Evolutionary conservation across 139 green algal species (phyloP), one percentile per base, ranked within the genome.

Genomic region (Chlorella sp.): DNA sequence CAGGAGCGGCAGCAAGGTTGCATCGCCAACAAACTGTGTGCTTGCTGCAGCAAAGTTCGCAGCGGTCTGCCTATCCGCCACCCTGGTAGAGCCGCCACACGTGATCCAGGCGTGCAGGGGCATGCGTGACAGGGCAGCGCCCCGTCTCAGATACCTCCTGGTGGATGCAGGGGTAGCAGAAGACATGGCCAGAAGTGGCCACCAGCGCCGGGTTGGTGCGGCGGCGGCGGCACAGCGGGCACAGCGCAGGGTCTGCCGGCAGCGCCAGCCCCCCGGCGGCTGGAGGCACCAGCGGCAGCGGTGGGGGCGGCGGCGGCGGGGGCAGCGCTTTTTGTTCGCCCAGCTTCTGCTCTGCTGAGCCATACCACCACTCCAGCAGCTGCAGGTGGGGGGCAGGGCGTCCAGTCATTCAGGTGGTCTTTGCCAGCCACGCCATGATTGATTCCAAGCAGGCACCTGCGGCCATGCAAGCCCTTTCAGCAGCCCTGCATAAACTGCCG

Each of bases 341-440:
- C 68, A 98, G 81, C 34, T 87, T 78, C 55, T 94, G 89, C 85
- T 98, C 96, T 12, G 90, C 96, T 18, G 94, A 94, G 5, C 88
- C 94, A 85, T 96, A 98, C 96, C 96, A 98, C 96, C 96, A 98
- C 91, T 98, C 96, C 26, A 98, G 84, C 67, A 96, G 67, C 91
- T 93, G 86, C 81, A 72, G n/a, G n/a, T 13, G 21, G 74, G 11
- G 25, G 1, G 11, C 44, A 56, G 32, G 32, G 34, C 20, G 32
- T 1, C 2, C n/a, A 51, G 18, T 9, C 44, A 51, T 6, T 9
- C 44, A 9, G 30, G 28, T 72, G 65, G n/a, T n/a, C n/a, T n/a
- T n/a, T n/a, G n/a, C n/a, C n/a, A n/a, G n/a, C n/a, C n/a, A n/a
- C n/a, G n/a, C n/a, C n/a, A n/a, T n/a, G n/a, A n/a, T n/a, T n/a